phyloP scores from a whole-genome alignment of 192 early-diverging fungal species.

The Oehlia diaphana region DNA sequence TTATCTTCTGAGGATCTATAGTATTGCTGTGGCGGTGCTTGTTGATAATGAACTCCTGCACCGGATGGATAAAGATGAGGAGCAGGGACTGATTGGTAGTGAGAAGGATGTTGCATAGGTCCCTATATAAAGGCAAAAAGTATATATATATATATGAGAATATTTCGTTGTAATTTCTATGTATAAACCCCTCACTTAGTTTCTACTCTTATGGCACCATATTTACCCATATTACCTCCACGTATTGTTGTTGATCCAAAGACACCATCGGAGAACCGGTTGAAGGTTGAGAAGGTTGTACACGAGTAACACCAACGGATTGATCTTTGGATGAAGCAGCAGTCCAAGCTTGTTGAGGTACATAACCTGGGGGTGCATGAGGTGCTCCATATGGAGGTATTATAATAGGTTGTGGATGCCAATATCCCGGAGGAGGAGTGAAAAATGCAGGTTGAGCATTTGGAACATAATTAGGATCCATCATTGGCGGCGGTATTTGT shows the following conservation, averaged over 20 bases:
- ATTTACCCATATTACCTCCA: constrained; percentile 32
- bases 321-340: constrained; percentile 13
- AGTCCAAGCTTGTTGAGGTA: constrained; percentile 13
- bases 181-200: background rate
- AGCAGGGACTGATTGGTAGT: background rate
- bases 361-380: background rate
- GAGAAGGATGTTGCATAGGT: constrained; percentile 9
- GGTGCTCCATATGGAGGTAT: constrained; percentile 18
- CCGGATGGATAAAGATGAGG: constrained; percentile 5
- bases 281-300: constrained; percentile 4
- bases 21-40: constrained; percentile 6
- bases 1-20: constrained; percentile 13
- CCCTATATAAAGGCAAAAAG: background rate
- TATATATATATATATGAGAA: background rate
- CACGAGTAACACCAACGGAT: background rate
- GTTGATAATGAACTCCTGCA: constrained; percentile 10
- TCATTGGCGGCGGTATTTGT: constrained; percentile 11
- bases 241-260: constrained; percentile 27
- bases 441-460: constrained; percentile 10
- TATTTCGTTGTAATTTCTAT: background rate
- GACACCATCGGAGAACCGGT: constrained; percentile 2
- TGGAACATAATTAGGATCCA: constrained; percentile 20
- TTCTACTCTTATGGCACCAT: constrained; percentile 3
- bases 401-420: constrained; percentile 25
- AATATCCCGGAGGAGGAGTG: constrained; percentile 12